These are phyloP conservation scores for Penicillium cosmopolitanum DNA, from an alignment of 495 filamentous ascomycete species.

Conservation along the genomic window DNA sequence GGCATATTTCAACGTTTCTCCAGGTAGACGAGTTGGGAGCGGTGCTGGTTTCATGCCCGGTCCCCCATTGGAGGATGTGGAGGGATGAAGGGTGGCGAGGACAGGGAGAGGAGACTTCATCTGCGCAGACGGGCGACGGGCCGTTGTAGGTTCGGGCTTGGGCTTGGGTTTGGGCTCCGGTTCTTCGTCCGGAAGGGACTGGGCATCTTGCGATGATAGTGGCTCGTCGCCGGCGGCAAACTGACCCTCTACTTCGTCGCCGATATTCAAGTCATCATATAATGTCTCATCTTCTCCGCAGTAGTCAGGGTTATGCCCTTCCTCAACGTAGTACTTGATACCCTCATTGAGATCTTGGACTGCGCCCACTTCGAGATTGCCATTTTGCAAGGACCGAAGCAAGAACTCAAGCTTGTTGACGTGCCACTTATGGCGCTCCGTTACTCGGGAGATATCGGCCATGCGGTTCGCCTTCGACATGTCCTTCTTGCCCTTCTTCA, in stretches of 20 bases:
- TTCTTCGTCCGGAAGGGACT: conserved; percentile 86
- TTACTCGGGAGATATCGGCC: conserved; percentile 77
- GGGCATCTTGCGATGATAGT: conserved; percentile 92
- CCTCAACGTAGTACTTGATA: conserved; percentile 93
- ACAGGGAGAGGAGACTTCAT: conserved; percentile 92
- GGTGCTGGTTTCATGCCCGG: conserved; percentile 92
- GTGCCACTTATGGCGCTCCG: conserved; percentile 97
- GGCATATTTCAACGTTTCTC: conserved; percentile 93
- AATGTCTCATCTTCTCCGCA: conserved; percentile 85
- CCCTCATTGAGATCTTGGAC: conserved; percentile 86
- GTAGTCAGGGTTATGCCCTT: conserved; percentile 85
- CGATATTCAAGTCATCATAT: conserved; percentile 91
- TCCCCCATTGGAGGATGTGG: conserved; percentile 58
- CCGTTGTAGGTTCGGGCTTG: conserved; percentile 48
- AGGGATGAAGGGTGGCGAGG: conserved; percentile 71
- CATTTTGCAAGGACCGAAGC: conserved; percentile 87
- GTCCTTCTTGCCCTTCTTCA: conserved; percentile 94
- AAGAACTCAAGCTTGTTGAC: conserved; percentile 90
- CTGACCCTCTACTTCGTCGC: conserved; percentile 80
- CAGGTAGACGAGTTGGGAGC: conserved; percentile 77
- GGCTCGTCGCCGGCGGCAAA: conserved; percentile 85
- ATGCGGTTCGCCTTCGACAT: conserved; percentile 80
- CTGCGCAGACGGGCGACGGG: conserved; percentile 83
- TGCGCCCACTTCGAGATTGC: conserved; percentile 80
- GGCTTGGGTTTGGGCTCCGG: conserved; percentile 64